Conservation (phyloP, 306 rosid species). For the Cicer judaicum region DNA sequence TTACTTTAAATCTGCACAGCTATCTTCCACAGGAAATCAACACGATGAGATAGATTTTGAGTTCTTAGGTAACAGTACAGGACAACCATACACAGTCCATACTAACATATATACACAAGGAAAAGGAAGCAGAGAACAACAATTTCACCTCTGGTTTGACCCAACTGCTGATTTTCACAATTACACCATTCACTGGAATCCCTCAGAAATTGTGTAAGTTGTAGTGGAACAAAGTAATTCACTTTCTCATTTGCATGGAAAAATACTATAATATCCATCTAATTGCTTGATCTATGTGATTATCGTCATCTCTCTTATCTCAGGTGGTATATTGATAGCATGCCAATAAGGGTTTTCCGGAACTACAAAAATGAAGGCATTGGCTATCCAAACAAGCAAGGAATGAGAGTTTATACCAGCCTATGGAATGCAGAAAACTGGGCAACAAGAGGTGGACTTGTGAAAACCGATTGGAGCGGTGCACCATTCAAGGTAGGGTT, state of each 20-base stretch:
- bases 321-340: conserved; percentile 79
- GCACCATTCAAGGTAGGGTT: conserved; percentile 66
- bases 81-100: conserved; percentile 76
- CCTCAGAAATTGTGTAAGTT: conserved; percentile 68
- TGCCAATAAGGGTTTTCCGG: conserved; percentile 67
- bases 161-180: conserved; percentile 74
- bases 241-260: neutral
- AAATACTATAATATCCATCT: neutral
- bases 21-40: conserved; percentile 63
- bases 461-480: conserved; percentile 60
- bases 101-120: conserved; percentile 70
- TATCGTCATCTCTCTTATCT: conserved; percentile 10
- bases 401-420: conserved; percentile 73
- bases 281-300: conserved; percentile 5
- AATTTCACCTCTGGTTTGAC: conserved; percentile 80
- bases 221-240: conserved; percentile 1
- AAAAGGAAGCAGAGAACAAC: conserved; percentile 69
- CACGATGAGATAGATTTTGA: conserved; percentile 90
- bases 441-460: conserved; percentile 83
- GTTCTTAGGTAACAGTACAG: conserved; percentile 72
- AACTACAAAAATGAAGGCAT: conserved; percentile 67
- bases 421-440: conserved; percentile 82
- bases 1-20: conserved; percentile 47
- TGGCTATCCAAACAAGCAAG: conserved; percentile 72
- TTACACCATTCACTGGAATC: conserved; percentile 85